A percentile compares a stretch with the other conserved stretches of the same genome.
These are phyloP conservation scores for barley (Hordeum vulgare) DNA, from an alignment of 176 grass and related monocot genomes.

Conservation along the genomic window MorexV3_pseudomolecules_assembly NC_058521.1:521967336-521967835, in stretches of 20 bases:
- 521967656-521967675: neutral
- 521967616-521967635: neutral
- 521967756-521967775: neutral
- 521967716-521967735: neutral
- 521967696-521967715: conserved; percentile 4
- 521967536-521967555: neutral
- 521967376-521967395: conserved; percentile 27
- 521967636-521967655: neutral
- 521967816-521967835: conserved; percentile 22
- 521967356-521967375: conserved; percentile 1
- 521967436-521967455: conserved; percentile 12
- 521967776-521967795: neutral
- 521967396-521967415: conserved; percentile 13
- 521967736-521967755: neutral
- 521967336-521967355: neutral
- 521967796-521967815: conserved; percentile 17
- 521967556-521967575: neutral
- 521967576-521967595: too few relatives aligned
- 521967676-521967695: conserved; percentile 34
- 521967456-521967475: conserved; percentile 22
- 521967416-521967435: conserved; percentile 18
- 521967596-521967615: neutral
- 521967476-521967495: neutral
- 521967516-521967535: neutral
- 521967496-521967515: conserved; percentile 15